phyloP scores from a whole-genome alignment of 306 rosid species.

The Glycine latifolia region DNA sequence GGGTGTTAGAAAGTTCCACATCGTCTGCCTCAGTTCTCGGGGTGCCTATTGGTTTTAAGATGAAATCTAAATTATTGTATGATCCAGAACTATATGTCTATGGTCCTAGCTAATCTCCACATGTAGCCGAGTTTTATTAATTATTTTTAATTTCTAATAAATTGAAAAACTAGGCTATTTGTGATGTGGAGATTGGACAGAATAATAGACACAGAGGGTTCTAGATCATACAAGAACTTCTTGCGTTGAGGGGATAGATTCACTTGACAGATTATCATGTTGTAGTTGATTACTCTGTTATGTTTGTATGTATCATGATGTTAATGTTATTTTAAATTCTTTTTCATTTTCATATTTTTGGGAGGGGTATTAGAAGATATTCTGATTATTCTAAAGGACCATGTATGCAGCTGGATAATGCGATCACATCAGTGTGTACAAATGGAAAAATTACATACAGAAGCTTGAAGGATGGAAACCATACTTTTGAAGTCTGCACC shows the following conservation, averaged over 20 bases:
- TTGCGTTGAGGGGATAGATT: background rate
- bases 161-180: background rate
- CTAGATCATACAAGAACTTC: too few relatives aligned
- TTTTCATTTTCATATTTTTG: too few relatives aligned
- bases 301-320: background rate
- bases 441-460: slow-evolving; percentile 59
- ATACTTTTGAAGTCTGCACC: slow-evolving; percentile 75
- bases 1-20: too few relatives aligned
- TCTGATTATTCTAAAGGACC: slow-evolving; percentile 31
- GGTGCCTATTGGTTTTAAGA: too few relatives aligned
- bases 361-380: background rate
- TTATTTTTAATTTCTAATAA: background rate
- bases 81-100: background rate
- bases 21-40: too few relatives aligned
- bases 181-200: background rate
- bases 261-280: slow-evolving; percentile 3
- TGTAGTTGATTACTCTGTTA: slow-evolving; percentile 12
- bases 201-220: background rate
- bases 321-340: too few relatives aligned
- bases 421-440: slow-evolving; percentile 59
- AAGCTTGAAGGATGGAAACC: slow-evolving; percentile 79
- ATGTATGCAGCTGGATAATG: slow-evolving; percentile 75
- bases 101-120: background rate
- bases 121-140: background rate
- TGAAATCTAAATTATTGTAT: background rate